These are phyloP conservation scores for Venustampulla echinocandica DNA, from an alignment of 495 filamentous ascomycete species.

Conservation along the genomic window DNA sequence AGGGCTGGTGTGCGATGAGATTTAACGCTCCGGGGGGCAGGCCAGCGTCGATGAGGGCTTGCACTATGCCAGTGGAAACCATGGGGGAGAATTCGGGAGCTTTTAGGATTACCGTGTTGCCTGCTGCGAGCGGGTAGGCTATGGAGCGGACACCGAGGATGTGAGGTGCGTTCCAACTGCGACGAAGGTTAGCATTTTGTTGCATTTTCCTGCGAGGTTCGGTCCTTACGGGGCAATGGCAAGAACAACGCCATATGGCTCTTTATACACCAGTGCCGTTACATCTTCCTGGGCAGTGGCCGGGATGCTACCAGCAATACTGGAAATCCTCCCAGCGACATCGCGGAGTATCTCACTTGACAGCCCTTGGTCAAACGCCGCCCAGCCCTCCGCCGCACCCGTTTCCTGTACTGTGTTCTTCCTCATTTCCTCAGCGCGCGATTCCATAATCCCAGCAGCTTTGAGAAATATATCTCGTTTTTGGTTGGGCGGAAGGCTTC, in stretches of 20 bases:
- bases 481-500: constrained; percentile 45
- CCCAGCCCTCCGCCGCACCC: constrained; percentile 44
- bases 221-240: constrained; percentile 76
- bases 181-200: no score
- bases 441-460: constrained; percentile 58
- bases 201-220: no score
- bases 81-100: constrained; percentile 69
- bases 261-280: constrained; percentile 61
- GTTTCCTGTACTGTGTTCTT: constrained; percentile 62
- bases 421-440: constrained; percentile 53
- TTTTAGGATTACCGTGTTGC: constrained; percentile 71
- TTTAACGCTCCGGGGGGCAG: constrained; percentile 54
- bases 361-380: constrained; percentile 53
- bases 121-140: constrained; percentile 69
- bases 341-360: constrained; percentile 57
- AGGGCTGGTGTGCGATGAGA: constrained; percentile 41
- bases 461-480: constrained; percentile 66
- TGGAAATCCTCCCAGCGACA: constrained; percentile 56
- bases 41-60: constrained; percentile 65
- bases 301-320: constrained; percentile 55
- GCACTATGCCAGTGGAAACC: constrained; percentile 63
- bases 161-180: constrained; percentile 80
- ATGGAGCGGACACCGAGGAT: constrained; percentile 61
- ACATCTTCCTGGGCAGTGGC: constrained; percentile 41
- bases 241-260: constrained; percentile 75